Evolutionary conservation across 306 rosid genomes (phyloP).

Genomic region (Dalbergia oliveri): DNA sequence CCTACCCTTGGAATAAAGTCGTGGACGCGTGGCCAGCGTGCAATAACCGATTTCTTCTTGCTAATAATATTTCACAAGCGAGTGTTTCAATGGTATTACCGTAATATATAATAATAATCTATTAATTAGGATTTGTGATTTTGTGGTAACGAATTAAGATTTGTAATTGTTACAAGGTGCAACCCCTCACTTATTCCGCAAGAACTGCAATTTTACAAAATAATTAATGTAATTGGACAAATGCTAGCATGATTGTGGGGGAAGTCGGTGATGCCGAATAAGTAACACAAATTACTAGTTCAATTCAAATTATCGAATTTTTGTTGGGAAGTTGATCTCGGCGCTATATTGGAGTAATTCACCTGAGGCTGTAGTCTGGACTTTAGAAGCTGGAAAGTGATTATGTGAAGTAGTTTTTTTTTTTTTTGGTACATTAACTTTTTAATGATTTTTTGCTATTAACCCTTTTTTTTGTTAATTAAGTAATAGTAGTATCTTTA

Average conservation of each 20-base stretch:
- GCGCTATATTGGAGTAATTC: constrained; percentile 37
- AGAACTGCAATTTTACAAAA: background rate
- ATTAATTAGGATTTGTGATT: background rate
- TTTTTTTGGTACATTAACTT: too few relatives aligned
- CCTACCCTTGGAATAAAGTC: constrained; percentile 47
- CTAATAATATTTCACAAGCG: background rate
- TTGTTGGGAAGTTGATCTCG: constrained; percentile 39
- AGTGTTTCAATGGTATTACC: background rate
- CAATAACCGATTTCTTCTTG: background rate
- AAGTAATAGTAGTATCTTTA: too few relatives aligned
- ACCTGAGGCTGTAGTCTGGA: background rate
- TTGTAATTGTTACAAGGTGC: background rate
- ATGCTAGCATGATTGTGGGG: constrained; percentile 10
- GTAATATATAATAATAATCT: background rate
- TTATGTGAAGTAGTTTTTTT: too few relatives aligned
- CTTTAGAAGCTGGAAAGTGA: background rate
- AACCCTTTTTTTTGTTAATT: too few relatives aligned
- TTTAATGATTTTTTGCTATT: too few relatives aligned
- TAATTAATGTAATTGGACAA: background rate
- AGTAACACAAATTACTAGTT: background rate
- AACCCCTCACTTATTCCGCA: background rate
- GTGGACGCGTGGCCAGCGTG: constrained; percentile 7
- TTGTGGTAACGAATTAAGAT: too few relatives aligned
- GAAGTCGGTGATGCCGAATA: constrained; percentile 50
- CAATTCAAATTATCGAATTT: background rate